A percentile compares a stretch with the other conserved stretches of the same genome.
Conservation (phyloP, 2,329 filamentous ascomycete species). For the Neofusicoccum ribis region DNA sequence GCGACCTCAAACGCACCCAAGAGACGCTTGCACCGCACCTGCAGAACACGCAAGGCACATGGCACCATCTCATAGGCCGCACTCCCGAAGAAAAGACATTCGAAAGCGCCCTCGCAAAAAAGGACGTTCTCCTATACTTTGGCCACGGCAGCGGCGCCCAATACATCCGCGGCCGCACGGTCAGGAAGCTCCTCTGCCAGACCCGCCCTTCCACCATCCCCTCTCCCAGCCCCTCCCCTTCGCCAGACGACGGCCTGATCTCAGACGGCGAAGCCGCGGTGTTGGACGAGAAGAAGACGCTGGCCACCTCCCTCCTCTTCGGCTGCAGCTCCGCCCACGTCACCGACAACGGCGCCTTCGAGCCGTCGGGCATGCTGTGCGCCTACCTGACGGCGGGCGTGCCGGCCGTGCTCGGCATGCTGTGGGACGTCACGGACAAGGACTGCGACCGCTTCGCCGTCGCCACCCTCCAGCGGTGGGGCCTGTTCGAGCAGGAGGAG, state of each 20-base stretch:
- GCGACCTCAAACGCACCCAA: constrained; percentile 80
- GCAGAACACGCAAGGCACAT: constrained; percentile 50
- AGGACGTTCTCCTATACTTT: constrained; percentile 85
- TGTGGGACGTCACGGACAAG: constrained; percentile 98
- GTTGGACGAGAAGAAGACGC: constrained; percentile 18
- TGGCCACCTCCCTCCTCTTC: constrained; percentile 86
- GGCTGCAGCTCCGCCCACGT: constrained; percentile 87
- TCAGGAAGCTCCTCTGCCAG: constrained; percentile 69
- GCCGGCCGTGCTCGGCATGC: constrained; percentile 83
- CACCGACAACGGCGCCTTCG: constrained; percentile 79
- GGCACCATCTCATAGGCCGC: constrained; percentile 68
- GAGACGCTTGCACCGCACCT: constrained; percentile 70
- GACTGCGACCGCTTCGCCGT: constrained; percentile 94
- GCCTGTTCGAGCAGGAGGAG: constrained; percentile 55
- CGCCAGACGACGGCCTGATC: background rate
- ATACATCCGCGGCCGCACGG: constrained; percentile 82
- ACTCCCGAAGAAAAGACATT: constrained; percentile 78
- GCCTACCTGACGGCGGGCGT: constrained; percentile 83
- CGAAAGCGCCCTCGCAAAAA: constrained; percentile 62
- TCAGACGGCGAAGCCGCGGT: background rate
- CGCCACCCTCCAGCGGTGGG: constrained; percentile 81
- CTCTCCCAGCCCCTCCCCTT: background rate
- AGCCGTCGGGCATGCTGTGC: constrained; percentile 85
- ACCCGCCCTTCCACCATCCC: background rate
- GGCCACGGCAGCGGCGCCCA: constrained; percentile 94